Conservation (phyloP, 495 filamentous ascomycete genomes). For the Xylaria grammica region DNA sequence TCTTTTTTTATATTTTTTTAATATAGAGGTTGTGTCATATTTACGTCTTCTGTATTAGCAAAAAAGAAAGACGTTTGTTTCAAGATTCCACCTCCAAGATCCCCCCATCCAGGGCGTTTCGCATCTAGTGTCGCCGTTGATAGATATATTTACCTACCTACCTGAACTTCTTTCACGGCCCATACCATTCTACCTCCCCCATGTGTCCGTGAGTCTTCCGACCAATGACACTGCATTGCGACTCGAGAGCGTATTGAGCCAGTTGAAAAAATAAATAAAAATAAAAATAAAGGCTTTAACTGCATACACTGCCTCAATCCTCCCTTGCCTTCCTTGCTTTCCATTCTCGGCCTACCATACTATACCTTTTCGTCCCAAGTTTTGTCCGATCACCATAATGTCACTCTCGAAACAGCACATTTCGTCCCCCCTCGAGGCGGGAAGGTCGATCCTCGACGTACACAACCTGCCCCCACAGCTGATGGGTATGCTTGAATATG, state of each 20-base stretch:
- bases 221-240: slow-evolving; percentile 1
- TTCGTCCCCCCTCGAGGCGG: slow-evolving; percentile 61
- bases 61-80: slow-evolving; percentile 4
- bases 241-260: background rate
- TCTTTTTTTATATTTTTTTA: too few species aligned
- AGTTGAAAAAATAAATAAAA: too few species aligned
- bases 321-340: background rate
- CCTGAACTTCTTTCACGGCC: slow-evolving; percentile 1
- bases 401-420: slow-evolving; percentile 52
- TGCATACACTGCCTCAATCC: slow-evolving; percentile 16
- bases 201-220: background rate
- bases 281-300: slow-evolving; percentile 9
- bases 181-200: background rate
- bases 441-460: slow-evolving; percentile 52
- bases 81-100: slow-evolving; percentile 19
- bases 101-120: background rate
- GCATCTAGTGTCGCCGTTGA: background rate
- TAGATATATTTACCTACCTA: slow-evolving; percentile 16
- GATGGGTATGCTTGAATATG: slow-evolving; percentile 53
- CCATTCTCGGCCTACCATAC: background rate
- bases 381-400: slow-evolving; percentile 25
- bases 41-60: slow-evolving; percentile 3
- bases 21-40: slow-evolving; percentile 8
- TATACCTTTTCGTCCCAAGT: background rate
- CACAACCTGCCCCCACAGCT: slow-evolving; percentile 52